A percentile compares a stretch with the other conserved stretches of the same genome.
These are phyloP conservation scores for Batkoa obscura DNA, from an alignment of 371 early-diverging fungal genomes.

Conservation along the genomic window DNA sequence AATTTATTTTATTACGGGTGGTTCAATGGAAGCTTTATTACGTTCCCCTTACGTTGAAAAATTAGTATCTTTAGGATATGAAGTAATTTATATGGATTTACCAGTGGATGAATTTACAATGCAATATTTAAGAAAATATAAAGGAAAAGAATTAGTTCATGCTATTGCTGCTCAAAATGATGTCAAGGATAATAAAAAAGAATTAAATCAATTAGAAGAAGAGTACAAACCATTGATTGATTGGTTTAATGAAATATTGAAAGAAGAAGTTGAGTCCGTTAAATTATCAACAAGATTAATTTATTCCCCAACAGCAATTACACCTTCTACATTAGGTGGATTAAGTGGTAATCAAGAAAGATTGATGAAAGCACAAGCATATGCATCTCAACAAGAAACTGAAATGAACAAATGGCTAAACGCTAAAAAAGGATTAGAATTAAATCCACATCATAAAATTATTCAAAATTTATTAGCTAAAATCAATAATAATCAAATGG, in stretches of 20 bases:
- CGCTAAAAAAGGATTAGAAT: conserved; percentile 52
- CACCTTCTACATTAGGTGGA: conserved; percentile 30
- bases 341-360: conserved; percentile 27
- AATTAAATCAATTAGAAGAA: conserved; percentile 21
- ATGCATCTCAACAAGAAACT: conserved; percentile 29
- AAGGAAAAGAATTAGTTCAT: conserved; percentile 44
- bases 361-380: conserved; percentile 28
- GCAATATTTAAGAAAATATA: conserved; percentile 41
- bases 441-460: conserved; percentile 63
- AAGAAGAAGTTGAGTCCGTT: conserved; percentile 49
- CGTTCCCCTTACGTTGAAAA: conserved; percentile 73
- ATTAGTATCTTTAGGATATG: conserved; percentile 66
- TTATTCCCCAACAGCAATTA: conserved; percentile 54
- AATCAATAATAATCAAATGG: conserved; percentile 18
- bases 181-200: conserved; percentile 31
- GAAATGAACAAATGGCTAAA: conserved; percentile 31
- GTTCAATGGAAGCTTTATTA: conserved; percentile 42
- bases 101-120: conserved; percentile 86
- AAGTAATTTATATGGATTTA: conserved; percentile 76
- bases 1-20: conserved; percentile 74
- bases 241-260: conserved; percentile 40
- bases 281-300: conserved; percentile 49
- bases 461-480: conserved; percentile 28
- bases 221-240: conserved; percentile 41
- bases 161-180: conserved; percentile 66